phyloP scores from a whole-genome alignment of 2,329 filamentous ascomycete genomes.

The Delphinella strobiligena region DNA sequence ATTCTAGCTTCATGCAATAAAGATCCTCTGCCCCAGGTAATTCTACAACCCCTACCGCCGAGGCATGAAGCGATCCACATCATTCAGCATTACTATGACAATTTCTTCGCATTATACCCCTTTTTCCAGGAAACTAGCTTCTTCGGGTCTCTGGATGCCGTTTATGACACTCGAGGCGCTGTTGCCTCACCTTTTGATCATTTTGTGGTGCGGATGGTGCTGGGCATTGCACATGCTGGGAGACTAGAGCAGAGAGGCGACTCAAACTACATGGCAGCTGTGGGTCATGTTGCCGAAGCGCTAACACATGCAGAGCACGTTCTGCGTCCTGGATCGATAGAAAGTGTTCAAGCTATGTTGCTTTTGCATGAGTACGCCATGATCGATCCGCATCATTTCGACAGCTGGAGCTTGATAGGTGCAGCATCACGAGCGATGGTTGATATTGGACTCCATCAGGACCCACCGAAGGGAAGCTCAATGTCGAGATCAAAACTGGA shows the following conservation, averaged over 20 bases:
- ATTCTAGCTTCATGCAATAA: slow-evolving; percentile 74
- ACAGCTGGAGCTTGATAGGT: slow-evolving; percentile 87
- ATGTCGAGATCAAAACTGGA: slow-evolving; percentile 61
- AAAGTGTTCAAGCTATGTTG: slow-evolving; percentile 77
- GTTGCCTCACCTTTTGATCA: slow-evolving; percentile 46
- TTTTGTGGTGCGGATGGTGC: slow-evolving; percentile 80
- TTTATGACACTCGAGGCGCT: slow-evolving; percentile 42
- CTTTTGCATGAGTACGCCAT: slow-evolving; percentile 82
- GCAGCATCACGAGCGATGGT: slow-evolving; percentile 79
- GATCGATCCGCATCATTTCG: slow-evolving; percentile 81
- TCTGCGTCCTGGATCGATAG: slow-evolving; percentile 70
- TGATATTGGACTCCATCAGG: slow-evolving; percentile 86
- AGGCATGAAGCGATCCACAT: slow-evolving; percentile 56
- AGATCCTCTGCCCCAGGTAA: slow-evolving; percentile 53
- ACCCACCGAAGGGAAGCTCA: slow-evolving; percentile 60
- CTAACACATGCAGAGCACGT: slow-evolving; percentile 70
- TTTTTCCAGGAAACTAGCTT: slow-evolving; percentile 72
- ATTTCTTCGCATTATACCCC: slow-evolving; percentile 68
- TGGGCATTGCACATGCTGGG: slow-evolving; percentile 68
- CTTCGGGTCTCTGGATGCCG: slow-evolving; percentile 64
- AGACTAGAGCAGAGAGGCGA: slow-evolving; percentile 57
- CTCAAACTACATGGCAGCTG: slow-evolving; percentile 49
- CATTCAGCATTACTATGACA: slow-evolving; percentile 74
- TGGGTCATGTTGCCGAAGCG: slow-evolving; percentile 51
- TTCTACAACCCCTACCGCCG: slow-evolving; percentile 52